These are phyloP conservation scores for Pleurotus ostreatus DNA, from an alignment of 768 basidiomycete species.

Conservation along the genomic window DNA sequence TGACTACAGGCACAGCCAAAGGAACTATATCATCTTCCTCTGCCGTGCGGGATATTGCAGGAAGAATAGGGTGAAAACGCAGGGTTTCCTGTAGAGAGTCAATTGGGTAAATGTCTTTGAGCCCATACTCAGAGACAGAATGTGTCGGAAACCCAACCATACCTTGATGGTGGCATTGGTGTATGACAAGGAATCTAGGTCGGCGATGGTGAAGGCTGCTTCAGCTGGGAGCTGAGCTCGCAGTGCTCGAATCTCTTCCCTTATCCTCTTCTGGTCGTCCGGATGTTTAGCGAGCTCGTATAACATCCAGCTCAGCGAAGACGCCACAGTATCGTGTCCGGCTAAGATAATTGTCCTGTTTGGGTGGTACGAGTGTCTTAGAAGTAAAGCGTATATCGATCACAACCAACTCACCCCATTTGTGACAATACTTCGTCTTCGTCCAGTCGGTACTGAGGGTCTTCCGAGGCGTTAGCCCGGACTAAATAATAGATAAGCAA, in stretches of 20 bases:
- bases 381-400: no score
- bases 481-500: slow-evolving; percentile 2
- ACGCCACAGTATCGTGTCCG: slow-evolving; percentile 39
- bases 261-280: slow-evolving; percentile 39
- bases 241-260: slow-evolving; percentile 35
- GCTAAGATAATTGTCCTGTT: slow-evolving; percentile 13
- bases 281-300: slow-evolving; percentile 42
- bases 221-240: not conserved
- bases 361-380: no score
- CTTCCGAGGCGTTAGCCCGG: slow-evolving; percentile 14
- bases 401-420: slow-evolving; percentile 16
- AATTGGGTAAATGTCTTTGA: not conserved
- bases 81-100: slow-evolving; percentile 20
- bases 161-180: slow-evolving; percentile 7
- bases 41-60: slow-evolving; percentile 16
- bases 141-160: not conserved
- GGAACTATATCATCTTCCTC: slow-evolving; percentile 37
- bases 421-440: slow-evolving; percentile 24
- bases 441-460: slow-evolving; percentile 9
- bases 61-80: slow-evolving; percentile 27
- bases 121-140: not conserved
- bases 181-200: not conserved
- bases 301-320: slow-evolving; percentile 38
- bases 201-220: not conserved
- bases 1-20: slow-evolving; percentile 32